A percentile compares a stretch with the other conserved stretches of the same genome.
Conservation (phyloP, 2,329 filamentous ascomycete genomes). For the Endocalyx cinctus region DNA sequence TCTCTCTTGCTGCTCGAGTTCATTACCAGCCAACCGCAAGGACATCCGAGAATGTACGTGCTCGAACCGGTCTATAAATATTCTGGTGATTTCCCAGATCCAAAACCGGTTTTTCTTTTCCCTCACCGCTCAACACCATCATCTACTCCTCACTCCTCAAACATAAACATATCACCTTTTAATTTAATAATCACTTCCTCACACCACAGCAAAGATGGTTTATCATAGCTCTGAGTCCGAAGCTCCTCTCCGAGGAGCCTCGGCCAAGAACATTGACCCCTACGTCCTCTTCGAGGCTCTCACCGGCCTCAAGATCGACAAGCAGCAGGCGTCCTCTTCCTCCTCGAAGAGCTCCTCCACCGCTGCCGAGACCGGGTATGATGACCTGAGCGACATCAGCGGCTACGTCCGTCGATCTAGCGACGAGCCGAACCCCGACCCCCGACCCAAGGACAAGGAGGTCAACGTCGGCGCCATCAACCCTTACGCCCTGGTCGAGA, state of each 20-base stretch:
- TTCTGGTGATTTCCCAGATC: too few species aligned
- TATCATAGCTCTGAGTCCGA: slow-evolving; percentile 12
- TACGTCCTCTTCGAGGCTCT: slow-evolving; percentile 35
- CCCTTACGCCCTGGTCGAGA: slow-evolving; percentile 40
- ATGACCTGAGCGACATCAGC: slow-evolving; percentile 27
- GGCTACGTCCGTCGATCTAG: slow-evolving; percentile 13
- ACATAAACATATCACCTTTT: too few species aligned
- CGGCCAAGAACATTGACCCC: slow-evolving; percentile 25
- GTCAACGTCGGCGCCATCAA: slow-evolving; percentile 36
- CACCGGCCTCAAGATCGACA: slow-evolving; percentile 30
- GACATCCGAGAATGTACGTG: too few species aligned
- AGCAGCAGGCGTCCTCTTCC: too few species aligned
- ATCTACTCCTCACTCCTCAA: too few species aligned
- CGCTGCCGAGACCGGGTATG: slow-evolving; percentile 28
- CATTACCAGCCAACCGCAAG: too few species aligned
- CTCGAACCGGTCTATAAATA: too few species aligned
- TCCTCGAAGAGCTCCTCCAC: slow-evolving; percentile 16
- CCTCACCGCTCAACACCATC: too few species aligned
- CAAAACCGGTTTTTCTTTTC: too few species aligned
- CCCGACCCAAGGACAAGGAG: slow-evolving; percentile 34
- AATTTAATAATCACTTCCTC: slow-evolving; percentile 1
- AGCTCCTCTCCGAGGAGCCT: slow-evolving; percentile 6
- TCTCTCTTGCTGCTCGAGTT: too few species aligned
- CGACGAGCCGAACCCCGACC: slow-evolving; percentile 26
- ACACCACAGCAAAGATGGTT: slow-evolving; percentile 19